These are phyloP conservation scores for Begonia loranthoides DNA, from an alignment of 306 rosid genomes.

Conservation along the genomic window DNA sequence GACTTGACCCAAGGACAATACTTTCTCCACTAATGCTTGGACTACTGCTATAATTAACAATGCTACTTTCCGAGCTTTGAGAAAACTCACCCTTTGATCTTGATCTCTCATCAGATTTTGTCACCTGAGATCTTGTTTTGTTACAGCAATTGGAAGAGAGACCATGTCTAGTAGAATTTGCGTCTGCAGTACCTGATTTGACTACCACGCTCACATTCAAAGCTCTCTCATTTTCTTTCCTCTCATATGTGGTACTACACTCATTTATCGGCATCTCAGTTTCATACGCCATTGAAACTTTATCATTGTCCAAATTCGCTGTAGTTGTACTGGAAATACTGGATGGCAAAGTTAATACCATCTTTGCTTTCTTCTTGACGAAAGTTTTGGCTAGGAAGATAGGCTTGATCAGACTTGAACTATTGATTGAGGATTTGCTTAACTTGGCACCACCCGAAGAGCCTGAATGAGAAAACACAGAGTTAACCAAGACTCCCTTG, in stretches of 20 bases:
- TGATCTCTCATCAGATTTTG: slow-evolving; percentile 51
- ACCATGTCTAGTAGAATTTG: slow-evolving; percentile 36
- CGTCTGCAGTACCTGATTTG: slow-evolving; percentile 25
- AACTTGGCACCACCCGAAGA: slow-evolving; percentile 27
- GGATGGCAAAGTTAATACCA: slow-evolving; percentile 31
- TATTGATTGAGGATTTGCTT: slow-evolving; percentile 42
- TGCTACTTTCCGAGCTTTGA: slow-evolving; percentile 93
- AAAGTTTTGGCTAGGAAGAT: slow-evolving; percentile 46
- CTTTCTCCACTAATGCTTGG: slow-evolving; percentile 93
- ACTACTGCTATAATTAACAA: slow-evolving; percentile 78
- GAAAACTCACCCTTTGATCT: slow-evolving; percentile 80
- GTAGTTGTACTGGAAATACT: slow-evolving; percentile 24
- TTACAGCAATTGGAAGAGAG: slow-evolving; percentile 31
- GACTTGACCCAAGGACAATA: slow-evolving; percentile 60
- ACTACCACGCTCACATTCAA: slow-evolving; percentile 46
- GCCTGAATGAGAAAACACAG: slow-evolving; percentile 27
- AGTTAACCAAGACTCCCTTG: slow-evolving; percentile 5
- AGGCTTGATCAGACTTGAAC: slow-evolving; percentile 36
- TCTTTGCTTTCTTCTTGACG: slow-evolving; percentile 54
- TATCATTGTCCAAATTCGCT: slow-evolving; percentile 22
- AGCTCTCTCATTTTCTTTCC: slow-evolving; percentile 30
- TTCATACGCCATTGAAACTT: slow-evolving; percentile 26
- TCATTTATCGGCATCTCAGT: slow-evolving; percentile 26
- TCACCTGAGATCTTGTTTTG: slow-evolving; percentile 35
- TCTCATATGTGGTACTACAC: slow-evolving; percentile 28